These are phyloP conservation scores for Dacryopinax primogenitus DNA, from an alignment of 768 basidiomycete genomes.

Conservation along the genomic window DNA sequence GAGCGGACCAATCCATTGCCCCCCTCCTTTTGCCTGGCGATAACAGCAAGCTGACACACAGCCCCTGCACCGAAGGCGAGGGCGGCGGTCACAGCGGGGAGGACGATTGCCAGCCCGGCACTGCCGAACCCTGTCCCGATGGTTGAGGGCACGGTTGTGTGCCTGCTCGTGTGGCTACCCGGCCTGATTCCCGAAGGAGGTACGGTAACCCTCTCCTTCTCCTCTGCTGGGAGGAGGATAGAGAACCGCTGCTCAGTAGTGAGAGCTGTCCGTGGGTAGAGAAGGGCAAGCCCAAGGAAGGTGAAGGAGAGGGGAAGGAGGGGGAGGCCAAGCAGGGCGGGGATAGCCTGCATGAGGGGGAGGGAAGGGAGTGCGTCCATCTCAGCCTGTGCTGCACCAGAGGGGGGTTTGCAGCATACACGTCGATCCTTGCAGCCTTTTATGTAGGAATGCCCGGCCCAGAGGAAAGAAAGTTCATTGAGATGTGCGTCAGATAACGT, in stretches of 20 bases:
- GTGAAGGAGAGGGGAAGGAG: background rate
- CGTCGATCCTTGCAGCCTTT: no score
- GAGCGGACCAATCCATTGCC: background rate
- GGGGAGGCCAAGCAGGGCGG: background rate
- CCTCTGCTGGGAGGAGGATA: background rate
- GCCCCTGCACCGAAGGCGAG: background rate
- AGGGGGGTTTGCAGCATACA: no score
- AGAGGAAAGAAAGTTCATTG: no score
- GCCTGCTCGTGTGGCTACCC: background rate
- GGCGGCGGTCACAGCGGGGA: background rate
- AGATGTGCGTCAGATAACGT: no score
- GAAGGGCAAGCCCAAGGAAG: background rate
- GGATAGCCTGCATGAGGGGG: background rate
- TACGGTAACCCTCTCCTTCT: background rate
- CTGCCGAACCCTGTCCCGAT: background rate
- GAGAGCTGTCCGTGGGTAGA: background rate
- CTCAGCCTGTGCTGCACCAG: background rate
- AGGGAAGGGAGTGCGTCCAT: background rate
- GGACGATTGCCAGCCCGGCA: background rate
- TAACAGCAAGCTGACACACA: background rate
- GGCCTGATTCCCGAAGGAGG: background rate
- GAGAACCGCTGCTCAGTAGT: background rate
- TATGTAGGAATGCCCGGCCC: no score
- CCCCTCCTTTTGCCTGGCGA: background rate
- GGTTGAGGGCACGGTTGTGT: background rate